Percentiles rank a stretch among this genome's conserved stretches.
These are phyloP conservation scores for Salix exigua DNA, from an alignment of 345 rosid genomes.

Conservation along the genomic window DNA sequence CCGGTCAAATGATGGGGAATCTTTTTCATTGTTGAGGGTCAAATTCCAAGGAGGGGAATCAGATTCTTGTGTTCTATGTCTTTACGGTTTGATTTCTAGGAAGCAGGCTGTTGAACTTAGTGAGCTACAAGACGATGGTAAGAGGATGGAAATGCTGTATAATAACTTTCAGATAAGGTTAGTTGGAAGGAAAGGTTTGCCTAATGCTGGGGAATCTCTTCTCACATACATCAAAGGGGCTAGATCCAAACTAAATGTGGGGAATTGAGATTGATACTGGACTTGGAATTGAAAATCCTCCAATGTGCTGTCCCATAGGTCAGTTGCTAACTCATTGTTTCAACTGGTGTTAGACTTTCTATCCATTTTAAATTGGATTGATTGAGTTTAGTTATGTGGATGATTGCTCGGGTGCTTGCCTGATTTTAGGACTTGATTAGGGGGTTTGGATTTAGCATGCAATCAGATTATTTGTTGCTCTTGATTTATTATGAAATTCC, in stretches of 20 bases:
- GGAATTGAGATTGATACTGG: not conserved
- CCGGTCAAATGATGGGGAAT: constrained; percentile 42
- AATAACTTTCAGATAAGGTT: constrained; percentile 31
- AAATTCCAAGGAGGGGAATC: constrained; percentile 29
- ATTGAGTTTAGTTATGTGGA: not conserved
- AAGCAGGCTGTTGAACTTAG: constrained; percentile 49
- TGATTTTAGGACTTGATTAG: not conserved
- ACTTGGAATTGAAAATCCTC: not conserved
- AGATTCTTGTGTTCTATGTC: constrained; percentile 27
- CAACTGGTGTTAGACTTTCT: not conserved
- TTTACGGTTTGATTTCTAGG: constrained; percentile 52
- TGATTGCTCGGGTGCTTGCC: not conserved
- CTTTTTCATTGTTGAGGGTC: constrained; percentile 48
- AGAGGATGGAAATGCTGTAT: constrained; percentile 42
- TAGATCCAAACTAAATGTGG: constrained; percentile 25
- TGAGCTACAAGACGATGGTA: constrained; percentile 45
- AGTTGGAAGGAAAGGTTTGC: constrained; percentile 48
- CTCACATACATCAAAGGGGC: constrained; percentile 48
- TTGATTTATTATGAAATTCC: no score
- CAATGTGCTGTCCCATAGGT: not conserved
- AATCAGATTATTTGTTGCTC: no score
- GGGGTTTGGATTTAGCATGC: not conserved
- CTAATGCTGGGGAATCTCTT: constrained; percentile 47
- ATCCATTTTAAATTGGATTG: not conserved
- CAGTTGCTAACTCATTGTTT: not conserved